Conservation (phyloP, 306 rosid species). For the Quercus variabilis region DNA sequence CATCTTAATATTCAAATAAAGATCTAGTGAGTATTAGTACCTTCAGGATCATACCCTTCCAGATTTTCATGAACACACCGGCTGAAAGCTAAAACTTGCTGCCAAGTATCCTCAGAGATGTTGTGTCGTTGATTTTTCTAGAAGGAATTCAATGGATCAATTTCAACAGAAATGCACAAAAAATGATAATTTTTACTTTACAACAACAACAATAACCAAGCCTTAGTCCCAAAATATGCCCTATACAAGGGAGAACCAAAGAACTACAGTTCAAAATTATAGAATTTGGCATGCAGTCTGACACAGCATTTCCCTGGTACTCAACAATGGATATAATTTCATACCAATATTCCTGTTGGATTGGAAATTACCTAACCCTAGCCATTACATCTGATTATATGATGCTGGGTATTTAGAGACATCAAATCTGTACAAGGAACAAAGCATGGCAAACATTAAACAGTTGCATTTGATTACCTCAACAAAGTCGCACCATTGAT, state of each 20-base stretch:
- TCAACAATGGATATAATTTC: not conserved
- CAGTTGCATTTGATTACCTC: slow-evolving; percentile 54
- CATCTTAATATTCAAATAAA: not conserved
- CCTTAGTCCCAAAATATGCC: too few species aligned
- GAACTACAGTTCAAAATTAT: not conserved
- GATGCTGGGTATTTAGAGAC: not conserved
- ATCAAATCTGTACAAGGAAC: not conserved
- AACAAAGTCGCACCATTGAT: slow-evolving; percentile 91
- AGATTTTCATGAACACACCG: slow-evolving; percentile 79
- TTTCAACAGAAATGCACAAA: slow-evolving; percentile 6
- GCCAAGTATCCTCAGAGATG: slow-evolving; percentile 97
- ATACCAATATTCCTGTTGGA: not conserved
- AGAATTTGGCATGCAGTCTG: not conserved
- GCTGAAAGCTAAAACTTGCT: slow-evolving; percentile 94
- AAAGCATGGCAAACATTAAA: not conserved
- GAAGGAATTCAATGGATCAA: slow-evolving; percentile 35
- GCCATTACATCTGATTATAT: not conserved
- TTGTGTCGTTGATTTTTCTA: slow-evolving; percentile 92
- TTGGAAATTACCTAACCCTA: too few species aligned
- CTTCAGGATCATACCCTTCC: slow-evolving; percentile 95
- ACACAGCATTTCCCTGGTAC: not conserved
- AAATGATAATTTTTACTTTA: not conserved
- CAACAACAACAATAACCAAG: not conserved
- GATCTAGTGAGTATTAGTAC: slow-evolving; percentile 38
- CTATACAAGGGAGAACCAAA: not conserved